Percentiles rank a stretch among this genome's conserved stretches.
Conservation (phyloP, 345 rosid species). For the Dipteronia dyeriana region DNA sequence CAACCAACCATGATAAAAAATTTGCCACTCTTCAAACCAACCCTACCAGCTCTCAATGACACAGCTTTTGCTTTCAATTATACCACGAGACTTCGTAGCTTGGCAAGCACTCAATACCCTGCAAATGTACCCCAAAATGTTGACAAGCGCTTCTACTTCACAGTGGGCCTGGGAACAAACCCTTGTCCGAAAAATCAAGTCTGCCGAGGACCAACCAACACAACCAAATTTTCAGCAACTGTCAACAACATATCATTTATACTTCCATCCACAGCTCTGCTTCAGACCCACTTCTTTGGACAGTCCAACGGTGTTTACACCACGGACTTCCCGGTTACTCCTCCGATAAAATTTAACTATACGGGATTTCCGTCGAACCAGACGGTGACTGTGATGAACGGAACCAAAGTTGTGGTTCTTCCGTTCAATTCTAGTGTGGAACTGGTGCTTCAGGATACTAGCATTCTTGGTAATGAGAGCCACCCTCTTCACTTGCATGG, state of each 20-base stretch:
- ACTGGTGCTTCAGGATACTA: conserved; percentile 29
- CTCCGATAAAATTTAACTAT: conserved; percentile 26
- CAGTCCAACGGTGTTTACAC: conserved; percentile 32
- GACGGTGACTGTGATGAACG: conserved; percentile 18
- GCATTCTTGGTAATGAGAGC: conserved; percentile 28
- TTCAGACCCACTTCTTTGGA: conserved; percentile 22
- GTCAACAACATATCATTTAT: conserved; percentile 18
- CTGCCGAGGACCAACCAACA: conserved; percentile 22
- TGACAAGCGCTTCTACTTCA: conserved; percentile 16
- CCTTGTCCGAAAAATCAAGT: conserved; percentile 19
- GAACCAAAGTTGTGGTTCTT: conserved; percentile 25
- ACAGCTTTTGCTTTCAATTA: conserved; percentile 19
- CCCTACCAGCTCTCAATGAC: conserved; percentile 19
- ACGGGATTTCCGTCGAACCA: conserved; percentile 27
- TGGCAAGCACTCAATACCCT: conserved; percentile 22
- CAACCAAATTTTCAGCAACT: conserved; percentile 16
- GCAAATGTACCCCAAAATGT: conserved; percentile 19
- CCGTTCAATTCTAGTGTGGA: conserved; percentile 26
- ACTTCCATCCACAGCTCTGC: conserved; percentile 23
- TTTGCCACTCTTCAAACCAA: conserved; percentile 15
- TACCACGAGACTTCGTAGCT: conserved; percentile 12
- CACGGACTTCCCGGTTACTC: conserved; percentile 31
- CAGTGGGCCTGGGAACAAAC: conserved; percentile 19
- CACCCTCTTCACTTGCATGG: conserved; percentile 33
- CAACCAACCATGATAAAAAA: not conserved